Conservation (phyloP, 1,139 yeast species). For the Pichia norvegensis region DNA sequence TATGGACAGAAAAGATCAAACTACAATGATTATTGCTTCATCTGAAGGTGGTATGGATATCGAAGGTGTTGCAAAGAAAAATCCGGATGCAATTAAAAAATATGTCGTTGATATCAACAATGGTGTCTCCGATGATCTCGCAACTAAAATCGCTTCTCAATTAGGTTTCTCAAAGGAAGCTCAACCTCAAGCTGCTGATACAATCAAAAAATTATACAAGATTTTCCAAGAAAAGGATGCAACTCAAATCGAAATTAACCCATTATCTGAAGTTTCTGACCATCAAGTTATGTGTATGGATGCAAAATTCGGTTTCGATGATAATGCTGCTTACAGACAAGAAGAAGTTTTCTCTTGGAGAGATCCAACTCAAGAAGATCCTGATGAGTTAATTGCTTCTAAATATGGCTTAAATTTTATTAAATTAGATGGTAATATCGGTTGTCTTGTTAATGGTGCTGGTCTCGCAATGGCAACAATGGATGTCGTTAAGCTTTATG, state of each 20-base stretch:
- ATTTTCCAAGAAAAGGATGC: conserved; percentile 89
- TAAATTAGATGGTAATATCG: conserved; percentile 96
- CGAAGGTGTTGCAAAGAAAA: conserved; percentile 92
- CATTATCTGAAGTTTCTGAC: conserved; percentile 88
- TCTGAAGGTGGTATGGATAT: conserved; percentile 99
- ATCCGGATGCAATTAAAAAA: conserved; percentile 88
- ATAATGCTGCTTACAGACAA: conserved; percentile 93
- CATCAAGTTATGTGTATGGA: conserved; percentile 95
- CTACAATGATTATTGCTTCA: conserved; percentile 91
- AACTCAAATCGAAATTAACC: conserved; percentile 97
- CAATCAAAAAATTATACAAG: conserved; percentile 80
- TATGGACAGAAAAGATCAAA: conserved; percentile 87
- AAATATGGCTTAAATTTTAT: conserved; percentile 89
- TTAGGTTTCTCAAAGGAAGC: conserved; percentile 80
- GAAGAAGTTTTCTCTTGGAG: conserved; percentile 93
- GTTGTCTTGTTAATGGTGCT: conserved; percentile 98
- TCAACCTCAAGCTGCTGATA: conserved; percentile 77
- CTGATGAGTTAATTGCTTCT: conserved; percentile 91
- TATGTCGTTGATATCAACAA: conserved; percentile 68
- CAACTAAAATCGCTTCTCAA: conserved; percentile 65
- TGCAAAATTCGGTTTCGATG: conserved; percentile 97
- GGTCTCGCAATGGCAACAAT: conserved; percentile 99
- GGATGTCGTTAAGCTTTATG: conserved; percentile 97
- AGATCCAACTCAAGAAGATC: conserved; percentile 96
- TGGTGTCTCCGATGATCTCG: conserved; percentile 77